Conservation (phyloP, 441 rosid genomes). For the Erodium moschatum region DNA sequence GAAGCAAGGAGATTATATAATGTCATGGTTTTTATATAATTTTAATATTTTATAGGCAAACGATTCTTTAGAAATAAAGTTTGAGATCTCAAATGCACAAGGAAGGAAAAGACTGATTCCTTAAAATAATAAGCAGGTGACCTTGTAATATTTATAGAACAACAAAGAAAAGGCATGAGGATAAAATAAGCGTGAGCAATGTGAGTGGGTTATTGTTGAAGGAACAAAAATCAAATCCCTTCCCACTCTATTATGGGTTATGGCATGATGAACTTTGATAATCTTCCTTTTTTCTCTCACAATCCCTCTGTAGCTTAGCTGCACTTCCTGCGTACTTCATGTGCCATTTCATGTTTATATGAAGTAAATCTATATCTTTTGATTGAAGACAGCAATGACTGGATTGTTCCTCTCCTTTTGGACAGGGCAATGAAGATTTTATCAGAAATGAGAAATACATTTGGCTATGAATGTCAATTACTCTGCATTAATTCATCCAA, state of each 20-base stretch:
- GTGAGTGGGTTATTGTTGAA: not conserved
- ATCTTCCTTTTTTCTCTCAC: not conserved
- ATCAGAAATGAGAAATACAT: constrained; percentile 81
- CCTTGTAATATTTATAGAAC: not conserved
- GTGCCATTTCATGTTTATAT: not conserved
- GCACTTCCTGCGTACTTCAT: constrained; percentile 1
- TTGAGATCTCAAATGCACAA: not conserved
- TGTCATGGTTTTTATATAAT: not conserved
- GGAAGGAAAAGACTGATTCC: not conserved
- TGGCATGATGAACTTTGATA: not conserved
- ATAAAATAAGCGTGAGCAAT: not conserved
- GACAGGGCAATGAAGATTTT: constrained; percentile 74
- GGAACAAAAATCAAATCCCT: not conserved
- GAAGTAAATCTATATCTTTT: not conserved
- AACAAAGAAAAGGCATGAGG: not conserved
- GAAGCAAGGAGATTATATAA: not conserved
- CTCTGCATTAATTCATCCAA: constrained; percentile 88
- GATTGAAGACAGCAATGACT: constrained; percentile 14
- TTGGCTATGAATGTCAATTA: constrained; percentile 72
- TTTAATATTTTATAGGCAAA: not conserved
- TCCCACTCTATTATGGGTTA: not conserved
- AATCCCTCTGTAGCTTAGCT: constrained; percentile 1
- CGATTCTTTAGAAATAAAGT: not conserved
- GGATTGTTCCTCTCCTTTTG: constrained; percentile 16
- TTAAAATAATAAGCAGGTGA: not conserved